These are phyloP conservation scores for Haematococcus sp. DNA, from an alignment of 139 green algal genomes.

Conservation along the genomic window DNA sequence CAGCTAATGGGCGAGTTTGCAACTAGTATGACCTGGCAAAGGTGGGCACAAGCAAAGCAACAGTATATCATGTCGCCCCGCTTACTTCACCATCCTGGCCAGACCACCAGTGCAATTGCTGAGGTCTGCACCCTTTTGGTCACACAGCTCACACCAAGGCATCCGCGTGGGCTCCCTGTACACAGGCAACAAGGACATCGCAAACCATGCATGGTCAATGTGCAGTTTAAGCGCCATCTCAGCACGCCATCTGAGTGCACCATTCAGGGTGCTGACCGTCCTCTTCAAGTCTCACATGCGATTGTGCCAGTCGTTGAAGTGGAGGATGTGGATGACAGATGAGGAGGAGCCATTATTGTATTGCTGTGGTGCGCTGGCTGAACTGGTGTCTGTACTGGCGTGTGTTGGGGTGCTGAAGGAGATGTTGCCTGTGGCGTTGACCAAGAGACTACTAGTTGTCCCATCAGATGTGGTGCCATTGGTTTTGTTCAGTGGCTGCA, in stretches of 20 bases:
- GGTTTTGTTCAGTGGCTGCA: too few relatives aligned
- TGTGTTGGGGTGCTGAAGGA: not conserved
- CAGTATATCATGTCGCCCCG: not conserved
- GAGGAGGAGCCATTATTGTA: too few relatives aligned
- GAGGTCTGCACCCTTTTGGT: not conserved
- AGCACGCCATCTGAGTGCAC: too few relatives aligned
- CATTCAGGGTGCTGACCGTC: not conserved
- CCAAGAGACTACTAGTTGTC: too few relatives aligned
- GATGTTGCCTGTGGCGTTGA: not conserved
- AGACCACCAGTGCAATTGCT: not conserved
- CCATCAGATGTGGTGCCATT: too few relatives aligned
- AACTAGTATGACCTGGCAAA: too few relatives aligned
- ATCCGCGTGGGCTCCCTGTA: constrained; percentile 1
- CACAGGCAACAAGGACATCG: too few relatives aligned
- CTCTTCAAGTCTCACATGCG: constrained; percentile 15
- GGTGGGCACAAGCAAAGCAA: too few relatives aligned
- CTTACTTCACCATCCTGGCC: constrained; percentile 2
- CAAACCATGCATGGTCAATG: too few relatives aligned
- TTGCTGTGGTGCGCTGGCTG: not conserved
- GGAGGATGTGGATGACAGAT: constrained; percentile 25
- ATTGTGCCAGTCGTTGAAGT: constrained; percentile 41
- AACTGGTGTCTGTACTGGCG: not conserved
- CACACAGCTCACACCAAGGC: constrained; percentile 11
- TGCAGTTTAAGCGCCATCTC: too few relatives aligned
- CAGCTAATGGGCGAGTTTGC: too few relatives aligned